A percentile compares a stretch with the other conserved stretches of the same genome.
Evolutionary conservation across 495 filamentous ascomycete genomes (phyloP).

Genomic region (Rostrohypoxylon terebratum): DNA sequence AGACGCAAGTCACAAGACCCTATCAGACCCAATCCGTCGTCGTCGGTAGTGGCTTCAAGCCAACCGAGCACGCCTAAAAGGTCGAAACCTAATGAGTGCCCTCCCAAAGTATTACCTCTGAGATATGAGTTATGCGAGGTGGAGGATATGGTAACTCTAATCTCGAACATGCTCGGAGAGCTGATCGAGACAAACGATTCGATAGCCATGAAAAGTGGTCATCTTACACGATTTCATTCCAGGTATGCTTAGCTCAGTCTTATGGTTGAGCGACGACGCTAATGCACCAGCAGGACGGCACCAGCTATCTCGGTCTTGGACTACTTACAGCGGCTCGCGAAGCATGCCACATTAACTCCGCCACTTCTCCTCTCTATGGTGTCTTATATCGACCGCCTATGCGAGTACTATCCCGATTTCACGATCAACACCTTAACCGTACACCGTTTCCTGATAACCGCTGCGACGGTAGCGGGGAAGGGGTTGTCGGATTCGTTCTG

Average conservation of each 20-base stretch:
- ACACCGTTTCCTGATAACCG: constrained; percentile 95
- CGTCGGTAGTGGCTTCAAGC: constrained; percentile 55
- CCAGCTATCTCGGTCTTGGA: constrained; percentile 93
- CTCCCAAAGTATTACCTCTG: constrained; percentile 76
- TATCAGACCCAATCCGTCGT: constrained; percentile 63
- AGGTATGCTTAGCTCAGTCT: constrained; percentile 62
- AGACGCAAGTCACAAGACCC: constrained; percentile 63
- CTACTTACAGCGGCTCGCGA: constrained; percentile 90
- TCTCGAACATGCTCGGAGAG: constrained; percentile 95
- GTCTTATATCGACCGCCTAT: constrained; percentile 97
- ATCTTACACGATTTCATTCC: constrained; percentile 94
- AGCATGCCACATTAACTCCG: constrained; percentile 91
- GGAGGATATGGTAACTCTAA: constrained; percentile 86
- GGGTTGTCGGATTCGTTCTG: constrained; percentile 96
- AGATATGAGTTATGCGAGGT: constrained; percentile 82
- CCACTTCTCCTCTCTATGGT: constrained; percentile 99
- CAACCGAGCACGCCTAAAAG: constrained; percentile 57
- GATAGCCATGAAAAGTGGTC: constrained; percentile 83
- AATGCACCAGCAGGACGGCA: constrained; percentile 70
- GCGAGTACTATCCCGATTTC: constrained; percentile 89
- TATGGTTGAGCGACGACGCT: constrained; percentile 30
- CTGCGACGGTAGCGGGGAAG: constrained; percentile 94
- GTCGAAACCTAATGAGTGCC: constrained; percentile 54
- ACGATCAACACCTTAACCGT: constrained; percentile 95
- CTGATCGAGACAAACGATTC: constrained; percentile 92